These are phyloP conservation scores for Axilococcus clingmanii DNA, from an alignment of 139 green algal species.

Conservation along the genomic window DNA sequence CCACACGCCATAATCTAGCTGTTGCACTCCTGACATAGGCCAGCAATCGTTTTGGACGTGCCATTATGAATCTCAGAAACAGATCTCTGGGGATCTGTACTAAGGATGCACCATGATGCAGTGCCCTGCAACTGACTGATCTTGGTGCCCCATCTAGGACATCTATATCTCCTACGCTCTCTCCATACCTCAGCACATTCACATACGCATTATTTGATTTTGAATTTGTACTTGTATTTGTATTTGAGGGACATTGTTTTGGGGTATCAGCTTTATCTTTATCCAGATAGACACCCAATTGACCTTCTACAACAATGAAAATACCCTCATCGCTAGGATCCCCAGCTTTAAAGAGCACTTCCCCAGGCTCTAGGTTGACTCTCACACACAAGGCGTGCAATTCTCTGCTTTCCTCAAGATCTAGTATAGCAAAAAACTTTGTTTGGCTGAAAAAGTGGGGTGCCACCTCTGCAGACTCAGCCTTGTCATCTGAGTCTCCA, in stretches of 20 bases:
- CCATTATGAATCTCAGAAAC: conserved; percentile 53
- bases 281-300: conserved; percentile 55
- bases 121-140: conserved; percentile 51
- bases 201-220: conserved; percentile 30
- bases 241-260: background rate
- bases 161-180: conserved; percentile 68
- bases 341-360: conserved; percentile 43
- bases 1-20: conserved; percentile 68
- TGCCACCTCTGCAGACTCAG: background rate
- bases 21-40: conserved; percentile 68
- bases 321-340: conserved; percentile 53
- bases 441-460: conserved; percentile 2
- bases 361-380: conserved; percentile 40
- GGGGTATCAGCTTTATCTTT: conserved; percentile 1
- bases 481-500: background rate
- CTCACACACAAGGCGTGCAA: conserved; percentile 37
- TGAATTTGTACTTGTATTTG: background rate
- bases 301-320: conserved; percentile 64
- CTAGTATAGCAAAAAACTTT: conserved; percentile 74
- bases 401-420: conserved; percentile 55
- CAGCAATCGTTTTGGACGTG: conserved; percentile 50
- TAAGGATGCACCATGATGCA: conserved; percentile 49
- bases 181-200: conserved; percentile 57
- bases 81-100: conserved; percentile 46
- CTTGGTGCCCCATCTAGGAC: conserved; percentile 54